phyloP scores from a whole-genome alignment of 805 yeast species.

The Yarrowia sp. region DNA sequence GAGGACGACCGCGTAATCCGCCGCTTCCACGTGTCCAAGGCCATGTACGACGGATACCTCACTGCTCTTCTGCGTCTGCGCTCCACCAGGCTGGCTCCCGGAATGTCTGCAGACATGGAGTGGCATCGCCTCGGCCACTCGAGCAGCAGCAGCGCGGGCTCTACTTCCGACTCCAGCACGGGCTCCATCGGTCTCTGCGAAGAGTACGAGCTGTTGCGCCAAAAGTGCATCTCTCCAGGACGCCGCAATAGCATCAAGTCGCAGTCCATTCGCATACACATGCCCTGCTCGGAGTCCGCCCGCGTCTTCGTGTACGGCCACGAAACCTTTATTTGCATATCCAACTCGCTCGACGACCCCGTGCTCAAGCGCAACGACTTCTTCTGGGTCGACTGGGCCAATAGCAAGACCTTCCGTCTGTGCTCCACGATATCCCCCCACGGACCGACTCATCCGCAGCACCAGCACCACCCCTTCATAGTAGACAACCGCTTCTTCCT shows the following conservation, averaged over 20 bases:
- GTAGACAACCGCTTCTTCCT: constrained; percentile 9
- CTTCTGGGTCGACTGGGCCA: constrained; percentile 21
- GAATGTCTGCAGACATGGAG: background rate
- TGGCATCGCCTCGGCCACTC: constrained; percentile 6
- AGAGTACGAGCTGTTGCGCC: background rate
- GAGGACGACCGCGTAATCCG: background rate
- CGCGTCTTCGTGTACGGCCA: constrained; percentile 20
- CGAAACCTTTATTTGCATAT: constrained; percentile 4
- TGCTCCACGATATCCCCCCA: constrained; percentile 14
- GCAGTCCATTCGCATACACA: constrained; percentile 5
- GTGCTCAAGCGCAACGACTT: constrained; percentile 2
- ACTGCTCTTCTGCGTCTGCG: background rate
- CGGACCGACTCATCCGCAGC: constrained; percentile 9
- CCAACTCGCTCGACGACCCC: constrained; percentile 5
- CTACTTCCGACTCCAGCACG: background rate
- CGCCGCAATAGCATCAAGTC: background rate
- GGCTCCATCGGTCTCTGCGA: background rate
- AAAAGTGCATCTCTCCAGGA: constrained; percentile 7
- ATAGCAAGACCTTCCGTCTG: background rate
- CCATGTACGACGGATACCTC: constrained; percentile 2
- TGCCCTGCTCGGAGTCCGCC: constrained; percentile 1
- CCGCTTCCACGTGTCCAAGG: constrained; percentile 19
- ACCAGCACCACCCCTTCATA: constrained; percentile 7
- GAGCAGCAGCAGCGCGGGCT: background rate
- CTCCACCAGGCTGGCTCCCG: background rate